phyloP scores from a whole-genome alignment of 108 stramenopile genomes.

The Aureococcus anophagefferens region DNA sequence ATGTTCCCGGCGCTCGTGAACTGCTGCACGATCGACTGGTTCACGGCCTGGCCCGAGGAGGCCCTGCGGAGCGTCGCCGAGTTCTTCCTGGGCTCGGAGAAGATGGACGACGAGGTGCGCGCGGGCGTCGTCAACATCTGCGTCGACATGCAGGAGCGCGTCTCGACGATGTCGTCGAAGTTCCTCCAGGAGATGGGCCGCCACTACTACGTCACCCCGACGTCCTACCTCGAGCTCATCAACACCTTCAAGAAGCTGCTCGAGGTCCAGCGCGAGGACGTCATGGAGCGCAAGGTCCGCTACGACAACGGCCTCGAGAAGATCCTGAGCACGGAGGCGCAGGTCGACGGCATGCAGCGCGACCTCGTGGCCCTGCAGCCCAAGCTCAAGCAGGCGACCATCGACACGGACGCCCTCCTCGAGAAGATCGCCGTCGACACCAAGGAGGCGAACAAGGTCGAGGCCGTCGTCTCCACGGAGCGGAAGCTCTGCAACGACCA shows the following conservation, averaged over 20 bases:
- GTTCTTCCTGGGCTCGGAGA: slow-evolving; percentile 38
- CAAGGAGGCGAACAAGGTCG: slow-evolving; percentile 38
- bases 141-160: slow-evolving; percentile 50
- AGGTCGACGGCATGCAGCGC: slow-evolving; percentile 47
- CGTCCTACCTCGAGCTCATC: slow-evolving; percentile 56
- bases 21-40: slow-evolving; percentile 67
- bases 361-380: slow-evolving; percentile 50
- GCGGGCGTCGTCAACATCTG: slow-evolving; percentile 47
- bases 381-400: slow-evolving; percentile 45
- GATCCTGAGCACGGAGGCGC: slow-evolving; percentile 40
- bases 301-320: slow-evolving; percentile 52
- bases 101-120: slow-evolving; percentile 30
- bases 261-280: slow-evolving; percentile 24
- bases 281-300: slow-evolving; percentile 35
- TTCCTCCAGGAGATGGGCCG: slow-evolving; percentile 45
- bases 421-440: slow-evolving; percentile 40
- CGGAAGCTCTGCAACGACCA: slow-evolving; percentile 30
- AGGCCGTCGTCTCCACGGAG: slow-evolving; percentile 41
- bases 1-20: slow-evolving; percentile 60
- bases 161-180: slow-evolving; percentile 22
- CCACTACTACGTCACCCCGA: slow-evolving; percentile 60
- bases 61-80: slow-evolving; percentile 49
- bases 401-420: slow-evolving; percentile 45
- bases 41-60: slow-evolving; percentile 56
- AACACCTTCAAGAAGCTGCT: slow-evolving; percentile 46